phyloP scores from a whole-genome alignment of 2,329 filamentous ascomycete genomes.

The Paradendryphiella salina region DNA sequence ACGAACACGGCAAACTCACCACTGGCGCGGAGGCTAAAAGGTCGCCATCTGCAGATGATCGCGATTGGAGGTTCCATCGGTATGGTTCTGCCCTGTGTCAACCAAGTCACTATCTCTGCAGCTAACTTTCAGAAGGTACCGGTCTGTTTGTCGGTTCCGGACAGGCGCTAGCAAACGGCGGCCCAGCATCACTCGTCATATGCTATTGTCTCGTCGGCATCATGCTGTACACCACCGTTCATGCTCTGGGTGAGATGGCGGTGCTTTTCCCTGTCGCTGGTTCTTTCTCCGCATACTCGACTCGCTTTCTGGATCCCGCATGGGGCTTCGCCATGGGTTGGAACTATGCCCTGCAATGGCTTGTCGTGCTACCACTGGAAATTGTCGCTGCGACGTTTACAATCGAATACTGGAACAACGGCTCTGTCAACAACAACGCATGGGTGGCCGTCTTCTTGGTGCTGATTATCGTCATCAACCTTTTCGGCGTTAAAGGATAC shows the following conservation, averaged over 20 bases:
- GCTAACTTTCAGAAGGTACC: conserved; percentile 38
- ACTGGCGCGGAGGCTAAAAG: conserved; percentile 63
- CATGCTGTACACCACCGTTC: conserved; percentile 91
- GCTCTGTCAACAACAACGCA: conserved; percentile 55
- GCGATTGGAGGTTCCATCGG: conserved; percentile 87
- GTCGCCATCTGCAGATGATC: conserved; percentile 88
- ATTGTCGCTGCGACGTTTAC: conserved; percentile 86
- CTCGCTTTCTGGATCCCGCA: conserved; percentile 86
- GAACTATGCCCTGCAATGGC: conserved; percentile 91
- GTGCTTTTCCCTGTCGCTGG: conserved; percentile 89
- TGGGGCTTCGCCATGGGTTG: conserved; percentile 96
- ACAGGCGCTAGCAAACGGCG: conserved; percentile 45
- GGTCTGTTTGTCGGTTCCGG: conserved; percentile 83
- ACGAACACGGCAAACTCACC: conserved; percentile 70
- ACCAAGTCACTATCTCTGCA: conserved; percentile 5
- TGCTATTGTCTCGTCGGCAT: conserved; percentile 66
- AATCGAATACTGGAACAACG: conserved; percentile 73
- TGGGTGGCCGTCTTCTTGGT: conserved; percentile 83
- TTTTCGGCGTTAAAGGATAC: conserved; percentile 70
- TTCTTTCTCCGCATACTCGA: conserved; percentile 90
- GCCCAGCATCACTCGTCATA: conserved; percentile 45
- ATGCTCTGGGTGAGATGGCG: conserved; percentile 88
- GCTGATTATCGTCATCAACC: conserved; percentile 76
- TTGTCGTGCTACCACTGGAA: conserved; percentile 79
- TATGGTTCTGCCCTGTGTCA: conserved; percentile 21